Base-by-base conservation (phyloP, 148 eudicot genomes). In the Pouteria glomerata region DNA sequence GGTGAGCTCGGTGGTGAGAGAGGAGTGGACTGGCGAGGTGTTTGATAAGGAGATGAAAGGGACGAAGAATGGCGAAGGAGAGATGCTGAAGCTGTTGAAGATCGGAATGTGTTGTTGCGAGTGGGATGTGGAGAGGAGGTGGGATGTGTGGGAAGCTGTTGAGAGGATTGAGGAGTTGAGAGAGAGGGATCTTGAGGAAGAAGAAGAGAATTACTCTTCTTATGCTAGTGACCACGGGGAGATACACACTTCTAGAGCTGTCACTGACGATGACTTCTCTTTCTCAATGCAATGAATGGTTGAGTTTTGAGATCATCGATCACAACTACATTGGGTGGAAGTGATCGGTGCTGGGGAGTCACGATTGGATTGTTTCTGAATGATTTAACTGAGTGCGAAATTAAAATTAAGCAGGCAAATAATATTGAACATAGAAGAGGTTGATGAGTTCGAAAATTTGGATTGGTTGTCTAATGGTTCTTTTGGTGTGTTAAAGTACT, bases 51-150 rank as follows among this genome's bases (percentile, higher is more conserved):
- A 89, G 2, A 90, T 93, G 98, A 80, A 74, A 23, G 74, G 73
- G 10, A 79, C 83, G 0, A 73, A 68, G 64, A 76, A 82, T 14
- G 73, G 85, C 0, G 83, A 85, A 63, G 92, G 96, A 4, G 88
- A 89, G 70, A 90, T 93, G 98, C 68, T 89, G 53, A 89, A 88
- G 82, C 76, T 93, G 63, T 73, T 93, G 69, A 90, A 82, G 84
- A 81, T 93, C 6, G 98, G 97, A 18, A 81, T 93, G 89, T 75
- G 83, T 72, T 93, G 98, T 59, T 93, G 98, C 65, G 92, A 90
- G 60, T 78, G 84, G 87, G 72, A 79, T 72, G 79, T 80, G 52
- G 98, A 89, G 41, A 85, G 66, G 61, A 81, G 98, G 72, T 89
- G 92, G 90, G 84, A 72, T 77, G 23, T 90, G 69, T 82, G 63